phyloP scores from a whole-genome alignment of 139 green algal species.

The Tetradesmus obliquus region DNA sequence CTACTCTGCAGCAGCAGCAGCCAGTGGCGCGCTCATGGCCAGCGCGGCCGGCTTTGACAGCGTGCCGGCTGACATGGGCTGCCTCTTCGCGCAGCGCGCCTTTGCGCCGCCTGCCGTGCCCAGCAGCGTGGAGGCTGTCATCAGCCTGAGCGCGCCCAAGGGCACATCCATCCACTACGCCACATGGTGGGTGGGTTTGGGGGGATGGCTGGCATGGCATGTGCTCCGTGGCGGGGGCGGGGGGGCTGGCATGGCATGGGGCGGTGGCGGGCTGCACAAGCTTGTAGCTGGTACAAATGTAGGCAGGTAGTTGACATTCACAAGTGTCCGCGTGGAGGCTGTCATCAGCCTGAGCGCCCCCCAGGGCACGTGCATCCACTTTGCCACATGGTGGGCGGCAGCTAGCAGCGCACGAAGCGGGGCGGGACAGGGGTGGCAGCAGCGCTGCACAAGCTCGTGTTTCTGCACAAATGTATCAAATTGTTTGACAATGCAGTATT shows the following conservation, averaged over 20 bases:
- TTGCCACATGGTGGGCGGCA: conserved; percentile 46
- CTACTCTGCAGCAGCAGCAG: conserved; percentile 53
- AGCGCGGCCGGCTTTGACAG: conserved; percentile 75
- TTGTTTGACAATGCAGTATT: no score
- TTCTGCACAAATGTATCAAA: no score
- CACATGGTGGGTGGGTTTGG: conserved; percentile 41
- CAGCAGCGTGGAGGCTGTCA: conserved; percentile 44
- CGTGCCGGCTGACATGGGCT: conserved; percentile 55
- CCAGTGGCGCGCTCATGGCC: conserved; percentile 55
- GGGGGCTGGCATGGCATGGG: background rate
- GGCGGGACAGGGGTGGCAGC: no score
- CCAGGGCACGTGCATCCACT: conserved; percentile 36
- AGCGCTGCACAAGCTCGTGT: no score
- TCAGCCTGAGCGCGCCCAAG: background rate
- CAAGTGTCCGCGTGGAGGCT: conserved; percentile 40
- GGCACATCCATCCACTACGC: conserved; percentile 46
- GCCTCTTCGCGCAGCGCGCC: background rate
- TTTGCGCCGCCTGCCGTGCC: conserved; percentile 35
- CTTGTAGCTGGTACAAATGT: background rate
- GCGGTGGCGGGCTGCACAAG: background rate
- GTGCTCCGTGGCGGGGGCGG: background rate
- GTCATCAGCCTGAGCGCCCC: conserved; percentile 18
- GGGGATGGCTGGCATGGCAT: background rate
- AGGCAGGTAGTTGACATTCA: background rate
- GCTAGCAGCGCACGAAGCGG: no score